A percentile compares a stretch with the other conserved stretches of the same genome.
phyloP scores from a whole-genome alignment of 495 filamentous ascomycete genomes.

The Acidiella bohemica region DNA sequence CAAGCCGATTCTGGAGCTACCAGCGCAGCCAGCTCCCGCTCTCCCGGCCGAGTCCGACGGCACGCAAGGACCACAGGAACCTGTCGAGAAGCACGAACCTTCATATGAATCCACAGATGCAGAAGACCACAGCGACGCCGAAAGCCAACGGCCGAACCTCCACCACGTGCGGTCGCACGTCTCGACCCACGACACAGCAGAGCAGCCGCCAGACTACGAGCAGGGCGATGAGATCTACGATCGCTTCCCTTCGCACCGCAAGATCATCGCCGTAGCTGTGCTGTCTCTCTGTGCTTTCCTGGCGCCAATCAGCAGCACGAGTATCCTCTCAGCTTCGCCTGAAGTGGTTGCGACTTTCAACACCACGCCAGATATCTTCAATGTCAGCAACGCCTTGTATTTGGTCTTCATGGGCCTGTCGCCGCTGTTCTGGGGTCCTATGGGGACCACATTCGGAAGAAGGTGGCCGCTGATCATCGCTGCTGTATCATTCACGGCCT shows the following conservation, averaged over 20 bases:
- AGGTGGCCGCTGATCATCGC: slow-evolving; percentile 35
- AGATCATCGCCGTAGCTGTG: slow-evolving; percentile 47
- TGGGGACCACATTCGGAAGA: slow-evolving; percentile 54
- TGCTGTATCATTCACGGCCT: slow-evolving; percentile 45
- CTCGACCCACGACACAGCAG: slow-evolving; percentile 11
- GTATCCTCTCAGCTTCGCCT: slow-evolving; percentile 54
- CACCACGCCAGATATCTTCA: slow-evolving; percentile 52
- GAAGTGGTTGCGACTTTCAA: slow-evolving; percentile 50
- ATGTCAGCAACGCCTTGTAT: slow-evolving; percentile 56
- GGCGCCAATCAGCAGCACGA: slow-evolving; percentile 54
- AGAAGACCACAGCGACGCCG: not conserved
- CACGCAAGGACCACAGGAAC: not conserved
- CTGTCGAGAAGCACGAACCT: slow-evolving; percentile 2
- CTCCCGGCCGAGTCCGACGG: not conserved
- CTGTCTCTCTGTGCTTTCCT: slow-evolving; percentile 55
- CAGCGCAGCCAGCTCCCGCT: slow-evolving; percentile 3
- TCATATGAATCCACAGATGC: too few relatives aligned
- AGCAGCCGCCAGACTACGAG: slow-evolving; percentile 7
- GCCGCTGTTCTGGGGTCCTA: slow-evolving; percentile 52
- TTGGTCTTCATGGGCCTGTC: slow-evolving; percentile 57
- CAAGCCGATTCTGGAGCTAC: not conserved
- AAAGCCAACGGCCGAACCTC: slow-evolving; percentile 6
- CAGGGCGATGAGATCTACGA: slow-evolving; percentile 37
- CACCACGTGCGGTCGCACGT: slow-evolving; percentile 11
- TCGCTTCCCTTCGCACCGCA: slow-evolving; percentile 41